These are phyloP conservation scores for Podospora didyma DNA, from an alignment of 495 filamentous ascomycete genomes.

Conservation along the genomic window DNA sequence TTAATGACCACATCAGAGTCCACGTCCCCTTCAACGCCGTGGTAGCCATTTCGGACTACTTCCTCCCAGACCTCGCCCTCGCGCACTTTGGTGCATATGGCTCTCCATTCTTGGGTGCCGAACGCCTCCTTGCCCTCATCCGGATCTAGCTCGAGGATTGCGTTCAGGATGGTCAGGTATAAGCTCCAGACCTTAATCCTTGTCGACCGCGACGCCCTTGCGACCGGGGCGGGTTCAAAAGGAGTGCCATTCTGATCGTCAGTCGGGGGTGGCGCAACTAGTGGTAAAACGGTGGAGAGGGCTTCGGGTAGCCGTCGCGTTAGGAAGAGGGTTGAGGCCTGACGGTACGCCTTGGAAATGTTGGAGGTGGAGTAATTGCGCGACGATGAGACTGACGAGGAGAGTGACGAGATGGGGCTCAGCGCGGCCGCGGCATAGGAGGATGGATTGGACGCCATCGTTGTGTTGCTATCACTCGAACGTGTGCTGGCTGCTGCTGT, in stretches of 20 bases:
- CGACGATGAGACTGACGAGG: conserved; percentile 45
- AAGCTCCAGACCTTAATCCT: conserved; percentile 96
- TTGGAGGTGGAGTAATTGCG: conserved; percentile 54
- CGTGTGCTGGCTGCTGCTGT: background rate
- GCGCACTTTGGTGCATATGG: conserved; percentile 71
- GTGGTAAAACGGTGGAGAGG: conserved; percentile 71
- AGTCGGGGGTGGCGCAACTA: conserved; percentile 54
- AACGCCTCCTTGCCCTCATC: conserved; percentile 87
- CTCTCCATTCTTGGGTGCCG: conserved; percentile 78
- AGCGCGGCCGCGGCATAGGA: conserved; percentile 24
- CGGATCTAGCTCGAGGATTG: conserved; percentile 79
- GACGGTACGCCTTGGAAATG: conserved; percentile 80
- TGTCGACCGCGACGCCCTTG: conserved; percentile 65
- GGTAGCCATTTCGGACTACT: conserved; percentile 79
- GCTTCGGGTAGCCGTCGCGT: conserved; percentile 90
- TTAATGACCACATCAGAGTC: conserved; percentile 95
- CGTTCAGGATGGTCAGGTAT: conserved; percentile 89
- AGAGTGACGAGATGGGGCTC: conserved; percentile 45
- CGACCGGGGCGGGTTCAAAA: conserved; percentile 61
- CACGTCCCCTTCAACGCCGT: conserved; percentile 80
- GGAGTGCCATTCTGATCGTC: conserved; percentile 29
- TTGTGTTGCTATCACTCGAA: too few species aligned
- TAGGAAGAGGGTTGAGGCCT: conserved; percentile 84
- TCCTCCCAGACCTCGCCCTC: conserved; percentile 91
- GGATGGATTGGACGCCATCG: too few species aligned